Evolutionary conservation across 768 basidiomycete genomes (phyloP).

Genomic region (Crucibulum laeve): DNA sequence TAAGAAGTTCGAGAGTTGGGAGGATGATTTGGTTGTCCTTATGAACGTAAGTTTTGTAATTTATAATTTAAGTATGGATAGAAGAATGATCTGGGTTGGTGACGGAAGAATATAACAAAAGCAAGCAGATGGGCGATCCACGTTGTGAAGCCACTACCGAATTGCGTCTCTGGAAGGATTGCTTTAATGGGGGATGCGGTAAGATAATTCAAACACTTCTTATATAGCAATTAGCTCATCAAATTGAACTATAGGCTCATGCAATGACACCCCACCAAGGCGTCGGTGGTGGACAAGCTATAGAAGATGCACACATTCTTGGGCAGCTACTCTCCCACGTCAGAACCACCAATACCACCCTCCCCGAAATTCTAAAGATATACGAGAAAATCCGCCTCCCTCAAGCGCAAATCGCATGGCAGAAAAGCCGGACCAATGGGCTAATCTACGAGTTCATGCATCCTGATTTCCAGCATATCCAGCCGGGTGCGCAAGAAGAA

Average conservation of each 20-base stretch:
- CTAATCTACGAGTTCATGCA: conserved; percentile 12
- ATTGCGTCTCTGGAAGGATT: conserved; percentile 8
- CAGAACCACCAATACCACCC: conserved; percentile 10
- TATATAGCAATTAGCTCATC: not conserved
- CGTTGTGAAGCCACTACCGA: conserved; percentile 27
- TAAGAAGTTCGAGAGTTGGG: conserved; percentile 13
- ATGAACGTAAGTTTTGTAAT: conserved; percentile 7
- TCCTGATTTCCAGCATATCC: conserved; percentile 7
- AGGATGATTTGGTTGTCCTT: conserved; percentile 14
- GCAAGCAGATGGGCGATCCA: conserved; percentile 36
- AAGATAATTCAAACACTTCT: not conserved
- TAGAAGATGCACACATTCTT: conserved; percentile 20
- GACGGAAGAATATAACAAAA: conserved; percentile 16
- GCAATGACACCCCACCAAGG: too few species aligned
- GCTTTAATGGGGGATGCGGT: conserved; percentile 8
- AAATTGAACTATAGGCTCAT: conserved; percentile 11
- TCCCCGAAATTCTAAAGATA: conserved; percentile 11
- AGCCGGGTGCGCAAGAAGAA: not conserved
- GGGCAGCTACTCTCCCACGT: conserved; percentile 13
- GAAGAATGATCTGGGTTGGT: not conserved
- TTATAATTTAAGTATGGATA: not conserved
- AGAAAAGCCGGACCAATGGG: conserved; percentile 6
- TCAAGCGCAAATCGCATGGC: conserved; percentile 8
- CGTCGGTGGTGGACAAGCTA: conserved; percentile 20
- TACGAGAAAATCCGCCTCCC: conserved; percentile 17